Conservation (phyloP, 768 basidiomycete genomes). For the Auriscalpium orientale region DNA sequence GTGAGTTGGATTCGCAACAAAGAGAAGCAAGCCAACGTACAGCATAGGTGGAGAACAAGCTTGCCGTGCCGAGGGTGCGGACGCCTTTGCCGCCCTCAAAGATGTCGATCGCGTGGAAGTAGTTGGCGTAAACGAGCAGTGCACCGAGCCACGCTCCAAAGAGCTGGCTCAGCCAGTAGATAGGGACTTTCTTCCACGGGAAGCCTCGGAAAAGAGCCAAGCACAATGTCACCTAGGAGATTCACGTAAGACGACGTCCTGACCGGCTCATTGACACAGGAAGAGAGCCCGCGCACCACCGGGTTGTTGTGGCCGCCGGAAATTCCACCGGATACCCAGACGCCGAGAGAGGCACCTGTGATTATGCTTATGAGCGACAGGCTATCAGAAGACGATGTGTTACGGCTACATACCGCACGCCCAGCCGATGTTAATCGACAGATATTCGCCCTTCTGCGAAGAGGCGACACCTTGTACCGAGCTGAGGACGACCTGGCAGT, state of each 20-base stretch:
- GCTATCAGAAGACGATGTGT: neutral
- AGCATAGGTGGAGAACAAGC: conserved; percentile 54
- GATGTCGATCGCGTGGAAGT: conserved; percentile 58
- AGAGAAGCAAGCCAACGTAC: conserved; percentile 23
- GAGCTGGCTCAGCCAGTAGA: conserved; percentile 55
- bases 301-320: conserved; percentile 59
- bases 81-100: conserved; percentile 48
- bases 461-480: conserved; percentile 15
- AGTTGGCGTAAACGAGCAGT: conserved; percentile 53
- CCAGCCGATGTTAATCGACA: conserved; percentile 17
- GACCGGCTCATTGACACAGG: neutral
- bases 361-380: neutral
- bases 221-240: conserved; percentile 53
- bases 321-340: conserved; percentile 58
- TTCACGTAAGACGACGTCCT: neutral
- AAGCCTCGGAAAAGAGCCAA: conserved; percentile 65
- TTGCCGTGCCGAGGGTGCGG: conserved; percentile 50
- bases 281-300: conserved; percentile 14
- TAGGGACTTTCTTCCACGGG: conserved; percentile 76
- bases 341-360: conserved; percentile 51
- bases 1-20: neutral
- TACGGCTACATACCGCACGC: conserved; percentile 12
- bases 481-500: conserved; percentile 8
- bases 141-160: conserved; percentile 55
- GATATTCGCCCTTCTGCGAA: conserved; percentile 16